Evolutionary conservation across 2,329 filamentous ascomycete genomes (phyloP), one percentile per base, ranked within the genome.

Genomic region (Aspergillus sojae): DNA sequence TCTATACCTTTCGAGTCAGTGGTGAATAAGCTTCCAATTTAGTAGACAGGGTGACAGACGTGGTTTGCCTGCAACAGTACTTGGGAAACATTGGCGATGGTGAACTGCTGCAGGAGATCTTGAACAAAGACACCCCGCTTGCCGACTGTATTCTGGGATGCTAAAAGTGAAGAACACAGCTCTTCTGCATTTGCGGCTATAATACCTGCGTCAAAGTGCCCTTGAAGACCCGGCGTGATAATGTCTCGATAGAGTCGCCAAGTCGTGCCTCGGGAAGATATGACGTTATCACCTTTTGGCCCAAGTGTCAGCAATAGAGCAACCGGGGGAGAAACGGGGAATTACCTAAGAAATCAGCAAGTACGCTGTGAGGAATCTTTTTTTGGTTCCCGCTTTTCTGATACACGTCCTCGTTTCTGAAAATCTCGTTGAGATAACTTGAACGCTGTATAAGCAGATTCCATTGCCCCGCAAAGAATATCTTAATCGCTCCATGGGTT

Each of bases 401-500:
- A 58, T 61, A 70, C 11, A 59, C 28, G 2, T 69, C 34, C 55
- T 71, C 68, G n/a, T 66, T 63, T 30, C 57, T 63, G n/a, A 71
- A 65, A 6, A 71, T 61, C 46, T 82, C 76, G 9, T 74, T 80
- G 32, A 82, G 82, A 68, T 52, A 52, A 5, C 14, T 7, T 23
- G 48, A 32, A 12, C 48, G 48, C 19, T 52, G 48, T 14, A 52
- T 5, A 12, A 52, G 26, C 28, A 52, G 12, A 21, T 52, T 52
- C 48, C 48, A 52, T 19, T 52, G 48, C 5, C 48, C 48, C 1
- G 48, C 48, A 12, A 52, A 52, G 9, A 80, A 83, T 32, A 83
- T 70, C 62, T 82, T 82, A 55, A 82, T 80, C 4, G 80, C 81
- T 4, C 81, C 69, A 57, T 71, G 19, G 1, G 16, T 34, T 10